Base-by-base conservation (phyloP, 163 green algal species). In the Chlamydomonas reinhardtii region DNA sequence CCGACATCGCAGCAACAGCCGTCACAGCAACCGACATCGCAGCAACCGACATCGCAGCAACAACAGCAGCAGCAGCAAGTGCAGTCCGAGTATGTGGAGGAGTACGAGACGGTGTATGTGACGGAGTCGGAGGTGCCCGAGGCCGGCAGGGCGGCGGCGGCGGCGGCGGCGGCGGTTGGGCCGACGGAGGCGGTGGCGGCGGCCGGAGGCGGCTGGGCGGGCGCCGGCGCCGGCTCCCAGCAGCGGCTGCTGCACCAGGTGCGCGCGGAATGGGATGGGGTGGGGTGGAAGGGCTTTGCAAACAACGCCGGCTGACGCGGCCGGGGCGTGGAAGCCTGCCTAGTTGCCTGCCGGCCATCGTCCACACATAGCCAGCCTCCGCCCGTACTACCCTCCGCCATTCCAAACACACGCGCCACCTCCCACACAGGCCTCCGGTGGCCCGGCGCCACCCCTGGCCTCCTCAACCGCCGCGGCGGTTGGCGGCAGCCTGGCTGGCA, bases 81-180 rank as follows among this genome's bases (percentile, higher is more conserved):
- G 4, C 72, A 77, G 20, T 76, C 77, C 3, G 78, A 85, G 66
- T 85, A 85, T 19, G 78, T 78, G 2, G 78, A 85, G 52, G 85
- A 87, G 54, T 84, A 82, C 29, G 78, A 87, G 35, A 90, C 85
- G 19, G 86, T 90, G 65, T 90, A 78, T 56, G 86, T 82, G 59
- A 90, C 86, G 24, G 86, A 88, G 68, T 59, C 80, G 37, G 84
- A 82, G 64, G 73, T 4, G 34, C 61, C 35, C 19, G 84, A 74
- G 64, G 73, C 20, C 69, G 64, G 73, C 32, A 39, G 54, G 39
- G 37, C 59, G 54, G 52, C 35, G 59, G 59, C 43, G 39, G 48
- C 15, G 20, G 70, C 27, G 76, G 35, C n/a, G 43, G 73, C 43
- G 43, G 27, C 2, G n/a, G 37, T 84, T 27, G 64, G 76, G 61